These are phyloP conservation scores for Melanomma pulvis-pyrius DNA, from an alignment of 495 filamentous ascomycete species.

Conservation along the genomic window DNA sequence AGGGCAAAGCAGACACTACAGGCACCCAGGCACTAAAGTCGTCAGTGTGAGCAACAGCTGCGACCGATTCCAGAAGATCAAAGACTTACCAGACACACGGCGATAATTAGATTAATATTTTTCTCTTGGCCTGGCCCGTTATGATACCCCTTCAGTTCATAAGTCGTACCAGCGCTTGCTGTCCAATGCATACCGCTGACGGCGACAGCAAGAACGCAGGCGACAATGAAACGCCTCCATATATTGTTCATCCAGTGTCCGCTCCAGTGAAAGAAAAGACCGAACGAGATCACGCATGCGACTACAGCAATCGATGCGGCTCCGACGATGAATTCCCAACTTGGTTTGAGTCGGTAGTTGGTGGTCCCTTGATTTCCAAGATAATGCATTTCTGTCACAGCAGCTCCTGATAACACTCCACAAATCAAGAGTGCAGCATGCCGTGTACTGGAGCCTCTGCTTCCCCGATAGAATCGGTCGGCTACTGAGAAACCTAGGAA, in stretches of 20 bases:
- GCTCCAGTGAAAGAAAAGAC: constrained; percentile 75
- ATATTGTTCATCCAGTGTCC: constrained; percentile 77
- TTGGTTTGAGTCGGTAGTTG: constrained; percentile 71
- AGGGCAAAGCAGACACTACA: constrained; percentile 62
- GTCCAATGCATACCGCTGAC: constrained; percentile 92
- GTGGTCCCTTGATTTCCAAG: constrained; percentile 78
- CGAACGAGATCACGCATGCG: constrained; percentile 67
- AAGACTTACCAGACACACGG: constrained; percentile 37
- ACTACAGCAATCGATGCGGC: constrained; percentile 71
- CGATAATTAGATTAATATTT: constrained; percentile 41
- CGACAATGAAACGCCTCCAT: constrained; percentile 72
- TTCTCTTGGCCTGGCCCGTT: constrained; percentile 13
- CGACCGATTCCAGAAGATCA: not conserved
- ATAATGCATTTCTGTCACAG: constrained; percentile 90
- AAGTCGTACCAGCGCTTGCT: constrained; percentile 70
- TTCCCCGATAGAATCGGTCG: constrained; percentile 41
- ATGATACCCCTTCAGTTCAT: constrained; percentile 50
- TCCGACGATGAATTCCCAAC: constrained; percentile 61
- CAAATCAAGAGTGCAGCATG: constrained; percentile 48
- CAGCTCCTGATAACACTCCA: constrained; percentile 68
- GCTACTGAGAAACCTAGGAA: constrained; percentile 70
- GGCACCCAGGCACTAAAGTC: constrained; percentile 58
- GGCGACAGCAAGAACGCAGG: constrained; percentile 66
- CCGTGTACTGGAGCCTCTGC: constrained; percentile 47
- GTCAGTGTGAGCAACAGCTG: not conserved